Evolutionary conservation across 73 alveolate species (phyloP).

Genomic region (Tetrahymena malaccensis): DNA sequence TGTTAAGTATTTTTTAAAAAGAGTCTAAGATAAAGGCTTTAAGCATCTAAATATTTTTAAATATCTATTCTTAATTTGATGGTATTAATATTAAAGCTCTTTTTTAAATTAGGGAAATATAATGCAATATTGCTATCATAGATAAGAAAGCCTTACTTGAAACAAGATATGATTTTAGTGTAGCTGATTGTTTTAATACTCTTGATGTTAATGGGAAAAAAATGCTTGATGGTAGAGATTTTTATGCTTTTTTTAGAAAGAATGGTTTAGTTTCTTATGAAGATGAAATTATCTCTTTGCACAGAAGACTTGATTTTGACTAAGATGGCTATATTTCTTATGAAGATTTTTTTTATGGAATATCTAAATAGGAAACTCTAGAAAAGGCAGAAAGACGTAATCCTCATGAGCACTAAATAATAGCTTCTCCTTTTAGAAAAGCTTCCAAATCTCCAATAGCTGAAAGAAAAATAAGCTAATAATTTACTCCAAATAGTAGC

Average conservation of each 20-base stretch:
- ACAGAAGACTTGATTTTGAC: not conserved
- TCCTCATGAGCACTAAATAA: not conserved
- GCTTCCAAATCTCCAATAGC: not conserved
- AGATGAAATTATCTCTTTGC: not conserved
- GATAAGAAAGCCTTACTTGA: not conserved
- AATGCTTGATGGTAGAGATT: not conserved
- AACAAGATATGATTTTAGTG: not conserved
- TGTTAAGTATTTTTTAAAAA: no score
- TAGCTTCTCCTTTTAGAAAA: not conserved
- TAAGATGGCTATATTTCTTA: not conserved
- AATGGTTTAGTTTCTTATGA: not conserved
- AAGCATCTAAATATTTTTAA: no score
- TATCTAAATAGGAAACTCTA: not conserved
- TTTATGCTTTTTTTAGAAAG: not conserved
- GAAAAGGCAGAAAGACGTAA: not conserved
- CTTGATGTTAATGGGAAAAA: not conserved
- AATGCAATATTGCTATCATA: not conserved
- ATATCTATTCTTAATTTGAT: no score
- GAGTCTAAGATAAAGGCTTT: no score
- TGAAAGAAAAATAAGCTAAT: not conserved
- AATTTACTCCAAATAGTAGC: not conserved
- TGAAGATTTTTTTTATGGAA: not conserved
- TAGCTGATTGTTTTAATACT: not conserved
- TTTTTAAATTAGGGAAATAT: not conserved
- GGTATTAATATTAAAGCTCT: not conserved